Percentiles rank a stretch among this genome's conserved stretches.
Conservation (phyloP, 1,284 basidiomycete genomes). For the Trametes polyzona region DNA sequence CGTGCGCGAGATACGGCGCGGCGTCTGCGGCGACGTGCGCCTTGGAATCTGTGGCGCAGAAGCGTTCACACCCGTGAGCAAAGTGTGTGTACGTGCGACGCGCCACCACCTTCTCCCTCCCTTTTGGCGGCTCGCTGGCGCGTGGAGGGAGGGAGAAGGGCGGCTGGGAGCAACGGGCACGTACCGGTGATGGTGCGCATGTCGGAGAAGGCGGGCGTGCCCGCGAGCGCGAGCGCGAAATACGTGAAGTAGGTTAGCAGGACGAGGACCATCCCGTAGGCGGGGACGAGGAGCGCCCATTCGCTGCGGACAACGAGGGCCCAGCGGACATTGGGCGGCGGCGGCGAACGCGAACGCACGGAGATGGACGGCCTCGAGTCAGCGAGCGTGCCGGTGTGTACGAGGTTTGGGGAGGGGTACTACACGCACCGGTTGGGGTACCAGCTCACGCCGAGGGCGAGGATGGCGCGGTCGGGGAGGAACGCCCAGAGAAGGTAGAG, state of each 20-base stretch:
- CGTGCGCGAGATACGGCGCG: slow-evolving; percentile 50
- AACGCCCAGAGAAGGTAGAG: slow-evolving; percentile 73
- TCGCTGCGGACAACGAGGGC: slow-evolving; percentile 55
- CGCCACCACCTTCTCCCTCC: not conserved
- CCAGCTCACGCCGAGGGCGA: slow-evolving; percentile 74
- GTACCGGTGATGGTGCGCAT: slow-evolving; percentile 59
- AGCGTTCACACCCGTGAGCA: slow-evolving; percentile 12
- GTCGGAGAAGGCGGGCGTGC: slow-evolving; percentile 73
- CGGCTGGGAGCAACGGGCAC: not conserved
- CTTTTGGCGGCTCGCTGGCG: not conserved
- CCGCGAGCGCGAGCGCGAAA: slow-evolving; percentile 72
- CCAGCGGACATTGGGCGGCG: not conserved
- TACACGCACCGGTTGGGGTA: slow-evolving; percentile 80
- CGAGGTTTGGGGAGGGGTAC: not conserved
- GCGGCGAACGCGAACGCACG: slow-evolving; percentile 1
- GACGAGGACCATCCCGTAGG: slow-evolving; percentile 74
- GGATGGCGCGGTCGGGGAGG: slow-evolving; percentile 56
- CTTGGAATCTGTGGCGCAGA: slow-evolving; percentile 50
- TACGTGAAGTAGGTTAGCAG: slow-evolving; percentile 82
- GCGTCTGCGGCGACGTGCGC: slow-evolving; percentile 48
- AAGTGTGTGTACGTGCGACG: not conserved
- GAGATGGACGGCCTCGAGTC: slow-evolving; percentile 24
- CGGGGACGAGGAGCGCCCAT: slow-evolving; percentile 86
- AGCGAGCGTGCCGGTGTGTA: not conserved
- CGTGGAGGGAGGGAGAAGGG: not conserved